Base-by-base conservation (phyloP, 163 green algal species). In the Prototheca cutis region DNA sequence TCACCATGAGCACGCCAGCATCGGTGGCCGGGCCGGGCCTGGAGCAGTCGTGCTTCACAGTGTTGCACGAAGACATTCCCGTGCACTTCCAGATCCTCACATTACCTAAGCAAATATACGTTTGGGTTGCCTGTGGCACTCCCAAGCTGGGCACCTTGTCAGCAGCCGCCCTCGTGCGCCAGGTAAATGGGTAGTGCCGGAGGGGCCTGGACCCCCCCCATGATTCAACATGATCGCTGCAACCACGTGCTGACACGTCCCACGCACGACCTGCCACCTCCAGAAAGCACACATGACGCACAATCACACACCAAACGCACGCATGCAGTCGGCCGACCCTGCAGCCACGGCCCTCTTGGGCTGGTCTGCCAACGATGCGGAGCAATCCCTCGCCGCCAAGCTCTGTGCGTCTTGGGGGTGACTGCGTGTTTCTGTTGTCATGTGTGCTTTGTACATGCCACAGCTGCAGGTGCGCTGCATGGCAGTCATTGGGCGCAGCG, bases 21-120 rank as follows among this genome's bases (percentile, higher is more conserved):
- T 17, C 17, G 8, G 21, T 39, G 45, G 21, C 57, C 32, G 18
- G 3, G 27, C 36, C 36, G 17, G 36, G 13, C 2, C 57, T 56
- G 30, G 19, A 13, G 10, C 34, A 69, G 33, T 30, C 52, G 32
- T 24, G 5, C 2, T 23, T 39, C 25, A 59, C 23, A 17, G 48
- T 47, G 4, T 13, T 36, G 1, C 51, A 39, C 28, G 29, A 77
- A 7, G 69, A 72, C 10, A 51, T 63, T 17, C 42, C 58, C 17
- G n/a, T 77, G 10, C 49, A 63, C 33, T 68, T 77, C 53, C 69
- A 77, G 30, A 53, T 77, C 3, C 7, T 77, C 6, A 28, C 45
- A 6, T 31, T 77, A 24, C 23, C 56, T 15, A 61, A 63, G 6
- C 69, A 77, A 40, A 51, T 55, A 1, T 72, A 53, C 39, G 51